Conservation (phyloP, 176 grass and related monocot species). For the Phyllostachys edulis region DNA sequence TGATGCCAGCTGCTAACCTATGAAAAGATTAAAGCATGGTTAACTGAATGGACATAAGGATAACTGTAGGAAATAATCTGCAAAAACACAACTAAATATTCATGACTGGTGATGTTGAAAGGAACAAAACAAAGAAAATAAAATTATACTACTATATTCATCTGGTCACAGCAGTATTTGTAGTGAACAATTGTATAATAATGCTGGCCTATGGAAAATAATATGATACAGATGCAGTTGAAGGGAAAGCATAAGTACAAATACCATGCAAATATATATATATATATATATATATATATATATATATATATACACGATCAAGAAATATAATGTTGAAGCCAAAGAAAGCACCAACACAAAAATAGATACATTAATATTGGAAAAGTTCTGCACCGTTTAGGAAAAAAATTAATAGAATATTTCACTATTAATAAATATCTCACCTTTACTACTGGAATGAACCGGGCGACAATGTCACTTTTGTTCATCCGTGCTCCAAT, state of each 20-base stretch:
- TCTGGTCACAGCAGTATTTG: neutral
- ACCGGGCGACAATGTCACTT: slow-evolving; percentile 77
- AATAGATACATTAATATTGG: neutral
- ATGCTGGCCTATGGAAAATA: too few relatives aligned
- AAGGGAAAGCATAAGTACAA: too few relatives aligned
- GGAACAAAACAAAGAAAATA: neutral
- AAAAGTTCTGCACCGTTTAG: too few relatives aligned
- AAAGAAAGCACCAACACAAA: too few relatives aligned
- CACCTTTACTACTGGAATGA: slow-evolving; percentile 77
- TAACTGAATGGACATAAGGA: slow-evolving; percentile 5
- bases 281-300: too few relatives aligned
- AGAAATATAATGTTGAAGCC: too few relatives aligned
- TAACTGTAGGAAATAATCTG: neutral
- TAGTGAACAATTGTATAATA: neutral
- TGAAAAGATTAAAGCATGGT: slow-evolving; percentile 39
- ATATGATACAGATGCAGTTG: too few relatives aligned
- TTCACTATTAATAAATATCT: neutral
- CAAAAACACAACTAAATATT: neutral
- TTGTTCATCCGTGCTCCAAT: slow-evolving; percentile 94
- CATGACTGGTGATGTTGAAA: neutral
- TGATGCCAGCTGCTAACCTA: slow-evolving; percentile 77
- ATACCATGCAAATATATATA: too few relatives aligned
- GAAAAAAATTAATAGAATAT: neutral
- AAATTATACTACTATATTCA: neutral
- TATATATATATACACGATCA: too few relatives aligned